Percentiles rank a stretch among this genome's conserved stretches.
phyloP scores from a whole-genome alignment of 225 moss, liverwort and hornwort genomes.

The Anthoceros angustus region DNA sequence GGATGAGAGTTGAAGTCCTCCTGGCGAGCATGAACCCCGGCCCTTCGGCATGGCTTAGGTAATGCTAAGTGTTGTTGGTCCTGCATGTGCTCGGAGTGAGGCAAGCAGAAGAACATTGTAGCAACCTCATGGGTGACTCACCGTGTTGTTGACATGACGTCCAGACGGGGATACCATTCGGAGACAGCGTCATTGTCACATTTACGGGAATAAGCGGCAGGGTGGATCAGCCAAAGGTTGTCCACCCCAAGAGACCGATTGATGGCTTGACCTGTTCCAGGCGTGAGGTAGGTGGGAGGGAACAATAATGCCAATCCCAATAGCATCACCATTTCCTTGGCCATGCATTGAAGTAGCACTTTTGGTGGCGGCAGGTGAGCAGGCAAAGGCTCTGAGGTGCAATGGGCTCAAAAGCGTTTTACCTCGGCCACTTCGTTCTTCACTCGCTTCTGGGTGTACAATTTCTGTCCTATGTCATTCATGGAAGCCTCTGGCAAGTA shows the following conservation, averaged over 20 bases:
- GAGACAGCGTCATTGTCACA: slow-evolving; percentile 38
- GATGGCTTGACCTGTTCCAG: slow-evolving; percentile 41
- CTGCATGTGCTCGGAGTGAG: background rate
- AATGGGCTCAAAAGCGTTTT: slow-evolving; percentile 48
- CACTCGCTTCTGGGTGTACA: slow-evolving; percentile 49
- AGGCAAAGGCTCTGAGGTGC: slow-evolving; percentile 47
- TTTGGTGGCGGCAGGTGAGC: slow-evolving; percentile 22
- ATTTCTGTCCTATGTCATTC: slow-evolving; percentile 47
- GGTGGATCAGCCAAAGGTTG: slow-evolving; percentile 25
- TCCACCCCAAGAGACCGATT: slow-evolving; percentile 54
- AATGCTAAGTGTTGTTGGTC: background rate
- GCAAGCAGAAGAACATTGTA: background rate
- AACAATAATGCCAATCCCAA: background rate
- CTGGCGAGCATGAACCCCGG: slow-evolving; percentile 56
- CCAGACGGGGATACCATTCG: slow-evolving; percentile 55
- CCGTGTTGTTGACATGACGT: too few species aligned
- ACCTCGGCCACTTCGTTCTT: slow-evolving; percentile 41
- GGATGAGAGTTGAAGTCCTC: slow-evolving; percentile 43
- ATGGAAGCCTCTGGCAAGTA: slow-evolving; percentile 46
- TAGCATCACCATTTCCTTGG: too few species aligned
- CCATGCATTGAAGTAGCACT: too few species aligned
- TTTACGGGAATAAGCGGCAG: slow-evolving; percentile 38
- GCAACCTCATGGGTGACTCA: background rate
- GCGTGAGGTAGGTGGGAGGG: slow-evolving; percentile 26
- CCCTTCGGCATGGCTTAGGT: slow-evolving; percentile 62